Percentiles rank a stretch among this genome's conserved stretches.
Evolutionary conservation across 2,329 filamentous ascomycete species (phyloP).

Genomic region (Colletotrichum spaethianum): DNA sequence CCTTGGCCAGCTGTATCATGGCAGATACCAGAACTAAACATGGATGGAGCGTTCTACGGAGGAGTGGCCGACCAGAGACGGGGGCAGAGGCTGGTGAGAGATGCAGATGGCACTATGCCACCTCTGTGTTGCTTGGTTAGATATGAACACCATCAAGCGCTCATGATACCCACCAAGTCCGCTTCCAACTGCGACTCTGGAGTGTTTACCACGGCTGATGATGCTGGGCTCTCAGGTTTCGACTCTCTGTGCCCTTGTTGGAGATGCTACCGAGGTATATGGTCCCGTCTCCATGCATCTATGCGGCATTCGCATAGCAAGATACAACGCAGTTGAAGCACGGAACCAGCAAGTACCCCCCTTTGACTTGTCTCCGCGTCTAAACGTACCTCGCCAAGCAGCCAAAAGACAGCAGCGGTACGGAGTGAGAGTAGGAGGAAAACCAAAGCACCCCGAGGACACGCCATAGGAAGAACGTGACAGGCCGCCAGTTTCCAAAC

Average conservation of each 20-base stretch:
- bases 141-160: slow-evolving; percentile 2
- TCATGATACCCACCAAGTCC: neutral
- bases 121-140: slow-evolving; percentile 8
- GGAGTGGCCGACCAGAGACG: neutral
- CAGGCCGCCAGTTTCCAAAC: slow-evolving; percentile 26
- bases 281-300: neutral
- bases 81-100: neutral
- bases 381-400: neutral
- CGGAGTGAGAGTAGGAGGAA: neutral
- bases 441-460: slow-evolving; percentile 2
- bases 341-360: slow-evolving; percentile 20
- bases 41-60: neutral
- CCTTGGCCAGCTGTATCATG: neutral
- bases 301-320: neutral
- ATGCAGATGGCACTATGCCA: neutral
- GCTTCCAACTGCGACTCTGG: neutral
- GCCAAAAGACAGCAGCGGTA: neutral
- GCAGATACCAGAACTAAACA: neutral
- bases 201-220: neutral
- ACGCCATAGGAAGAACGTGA: neutral
- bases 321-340: neutral
- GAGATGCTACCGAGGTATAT: neutral
- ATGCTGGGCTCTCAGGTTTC: neutral
- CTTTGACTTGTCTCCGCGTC: slow-evolving; percentile 8
- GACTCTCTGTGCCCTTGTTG: neutral